Conservation (phyloP, 1,284 basidiomycete genomes). For the Singerocomus inundabilis region DNA sequence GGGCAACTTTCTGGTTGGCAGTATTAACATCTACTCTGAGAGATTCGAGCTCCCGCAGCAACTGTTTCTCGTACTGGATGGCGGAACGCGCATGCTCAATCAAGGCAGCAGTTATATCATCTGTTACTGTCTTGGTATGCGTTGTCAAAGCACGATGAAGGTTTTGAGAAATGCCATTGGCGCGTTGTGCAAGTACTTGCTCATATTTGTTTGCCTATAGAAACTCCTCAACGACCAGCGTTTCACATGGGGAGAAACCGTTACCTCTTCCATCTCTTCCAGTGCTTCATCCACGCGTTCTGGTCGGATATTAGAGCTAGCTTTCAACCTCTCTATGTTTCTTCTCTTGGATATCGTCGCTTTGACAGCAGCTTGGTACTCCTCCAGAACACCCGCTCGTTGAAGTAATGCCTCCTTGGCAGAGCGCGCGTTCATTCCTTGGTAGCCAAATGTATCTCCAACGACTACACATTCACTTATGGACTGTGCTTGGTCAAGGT, state of each 20-base stretch:
- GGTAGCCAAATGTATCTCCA: constrained; percentile 90
- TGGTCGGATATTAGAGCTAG: constrained; percentile 81
- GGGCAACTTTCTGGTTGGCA: constrained; percentile 59
- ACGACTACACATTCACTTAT: constrained; percentile 91
- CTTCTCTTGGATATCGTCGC: constrained; percentile 87
- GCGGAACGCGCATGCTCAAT: constrained; percentile 89
- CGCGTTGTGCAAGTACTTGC: constrained; percentile 73
- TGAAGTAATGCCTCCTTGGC: constrained; percentile 90
- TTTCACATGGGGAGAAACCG: constrained; percentile 12
- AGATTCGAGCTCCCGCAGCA: constrained; percentile 85
- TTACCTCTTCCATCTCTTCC: constrained; percentile 90
- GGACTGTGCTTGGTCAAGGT: constrained; percentile 82
- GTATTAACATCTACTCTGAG: constrained; percentile 72
- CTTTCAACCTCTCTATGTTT: constrained; percentile 87
- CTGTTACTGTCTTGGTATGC: constrained; percentile 82
- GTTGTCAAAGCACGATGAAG: constrained; percentile 79
- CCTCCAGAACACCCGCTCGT: constrained; percentile 85
- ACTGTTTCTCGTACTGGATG: constrained; percentile 87
- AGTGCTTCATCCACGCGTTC: constrained; percentile 90
- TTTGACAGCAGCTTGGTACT: constrained; percentile 89
- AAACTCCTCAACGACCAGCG: constrained; percentile 14
- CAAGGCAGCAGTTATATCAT: constrained; percentile 83
- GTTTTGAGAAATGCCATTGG: constrained; percentile 89
- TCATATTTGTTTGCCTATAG: constrained; percentile 84
- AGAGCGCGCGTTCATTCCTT: constrained; percentile 90